Evolutionary conservation across 2,329 filamentous ascomycete genomes (phyloP), one percentile per base, ranked within the genome.

Genomic region (Grosmannia serpens): DNA sequence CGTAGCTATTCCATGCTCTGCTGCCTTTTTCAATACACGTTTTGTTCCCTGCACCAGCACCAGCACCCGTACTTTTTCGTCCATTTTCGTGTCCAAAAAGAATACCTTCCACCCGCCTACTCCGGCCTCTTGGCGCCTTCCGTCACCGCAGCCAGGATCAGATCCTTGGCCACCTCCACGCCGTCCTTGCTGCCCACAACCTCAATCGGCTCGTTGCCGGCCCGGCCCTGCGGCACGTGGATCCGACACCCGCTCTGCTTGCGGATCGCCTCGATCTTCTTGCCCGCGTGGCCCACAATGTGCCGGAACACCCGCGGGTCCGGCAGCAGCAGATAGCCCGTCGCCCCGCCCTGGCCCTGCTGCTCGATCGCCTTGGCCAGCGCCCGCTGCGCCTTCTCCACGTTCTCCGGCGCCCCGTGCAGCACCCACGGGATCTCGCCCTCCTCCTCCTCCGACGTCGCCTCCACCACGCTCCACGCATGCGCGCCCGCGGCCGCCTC

Each of bases 181-280:
- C 89, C 90, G 20, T 90, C 87, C 68, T 82, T 82, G 58, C 80
- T 82, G 46, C 94, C 94, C 41, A 87, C 78, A 66, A 99, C 88
- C 75, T 96, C 90, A 69, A 99, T 96, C 4, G 92, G 89, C 72
- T 96, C 91, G 54, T 81, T 79, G 63, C 75, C 57, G 8, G 58
- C 35, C 26, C 49, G 58, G 52, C 61, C 77, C 71, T 95, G 88
- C 26, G 94, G 94, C 47, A 99, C 92, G 64, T 91, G 91, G 70
- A 99, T 95, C 74, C 88, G 91, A 74, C 91, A 96, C 58, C 88
- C 89, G 56, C 91, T 96, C 77, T 94, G 85, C 75, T 89, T 90
- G 65, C 94, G 85, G 70, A 99, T 96, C 49, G 84, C 77, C 74
- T 96, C 96, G 71, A 99, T 95, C 73, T 92, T 92, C 71, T 84